These are phyloP conservation scores for Trametes hirsuta DNA, from an alignment of 1,284 basidiomycete genomes.

Conservation along the genomic window DNA sequence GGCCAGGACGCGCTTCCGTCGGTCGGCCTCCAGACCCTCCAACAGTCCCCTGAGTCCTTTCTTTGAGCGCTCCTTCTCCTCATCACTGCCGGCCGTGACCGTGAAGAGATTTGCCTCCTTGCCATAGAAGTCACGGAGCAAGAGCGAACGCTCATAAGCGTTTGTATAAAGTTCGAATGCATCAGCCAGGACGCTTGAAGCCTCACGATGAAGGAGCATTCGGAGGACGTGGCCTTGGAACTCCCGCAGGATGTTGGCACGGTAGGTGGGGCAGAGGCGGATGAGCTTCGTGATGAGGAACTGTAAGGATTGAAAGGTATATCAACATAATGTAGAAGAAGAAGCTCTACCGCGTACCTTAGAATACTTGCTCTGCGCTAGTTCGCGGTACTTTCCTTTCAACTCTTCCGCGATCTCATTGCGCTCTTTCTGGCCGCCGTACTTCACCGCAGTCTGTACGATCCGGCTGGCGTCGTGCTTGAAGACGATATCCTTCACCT, in stretches of 20 bases:
- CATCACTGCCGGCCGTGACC: constrained; percentile 52
- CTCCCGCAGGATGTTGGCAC: constrained; percentile 72
- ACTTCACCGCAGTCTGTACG: constrained; percentile 85
- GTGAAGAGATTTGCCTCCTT: constrained; percentile 82
- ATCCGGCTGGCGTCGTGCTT: constrained; percentile 92
- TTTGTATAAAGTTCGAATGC: constrained; percentile 86
- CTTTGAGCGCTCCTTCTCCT: constrained; percentile 64
- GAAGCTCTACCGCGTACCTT: constrained; percentile 54
- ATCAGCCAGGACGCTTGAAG: constrained; percentile 81
- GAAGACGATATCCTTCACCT: constrained; percentile 81
- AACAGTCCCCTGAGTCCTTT: constrained; percentile 70
- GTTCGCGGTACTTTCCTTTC: constrained; percentile 74
- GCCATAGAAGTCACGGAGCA: constrained; percentile 87
- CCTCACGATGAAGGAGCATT: constrained; percentile 82
- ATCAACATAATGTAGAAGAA: neutral
- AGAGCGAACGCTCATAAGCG: constrained; percentile 77
- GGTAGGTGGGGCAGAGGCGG: constrained; percentile 74
- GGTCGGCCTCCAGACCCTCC: constrained; percentile 63
- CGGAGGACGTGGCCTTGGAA: constrained; percentile 76
- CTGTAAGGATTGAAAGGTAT: constrained; percentile 41
- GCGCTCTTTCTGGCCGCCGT: constrained; percentile 77
- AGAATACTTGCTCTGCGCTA: constrained; percentile 87
- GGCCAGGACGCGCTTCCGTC: constrained; percentile 65
- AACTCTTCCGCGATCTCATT: constrained; percentile 82
- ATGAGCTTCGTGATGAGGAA: constrained; percentile 87